Conservation (phyloP, 306 rosid species). For the Prunus davidiana region DNA sequence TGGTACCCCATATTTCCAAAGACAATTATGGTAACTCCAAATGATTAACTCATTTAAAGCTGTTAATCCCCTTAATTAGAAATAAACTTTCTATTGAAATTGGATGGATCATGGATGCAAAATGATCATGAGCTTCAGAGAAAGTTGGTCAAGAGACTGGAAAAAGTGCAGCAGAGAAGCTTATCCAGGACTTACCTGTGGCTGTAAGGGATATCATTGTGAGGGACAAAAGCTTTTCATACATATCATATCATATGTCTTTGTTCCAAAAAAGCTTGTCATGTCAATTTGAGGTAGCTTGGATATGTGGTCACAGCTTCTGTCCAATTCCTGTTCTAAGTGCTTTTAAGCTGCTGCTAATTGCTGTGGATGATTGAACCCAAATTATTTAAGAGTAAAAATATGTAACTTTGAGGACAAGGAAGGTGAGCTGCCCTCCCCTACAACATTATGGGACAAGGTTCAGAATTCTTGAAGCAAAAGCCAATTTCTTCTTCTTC, state of each 20-base stretch:
- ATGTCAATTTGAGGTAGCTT: not conserved
- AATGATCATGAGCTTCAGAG: not conserved
- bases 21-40: not conserved
- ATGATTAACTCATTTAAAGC: not conserved
- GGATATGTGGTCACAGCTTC: not conserved
- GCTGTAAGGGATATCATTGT: not conserved
- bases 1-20: too few species aligned
- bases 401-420: conserved; percentile 2
- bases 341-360: too few species aligned
- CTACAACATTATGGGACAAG: not conserved
- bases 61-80: not conserved
- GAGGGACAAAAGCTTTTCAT: not conserved
- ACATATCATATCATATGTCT: not conserved
- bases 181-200: not conserved
- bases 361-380: not conserved
- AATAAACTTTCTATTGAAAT: not conserved
- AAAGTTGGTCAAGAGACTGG: not conserved
- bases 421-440: not conserved
- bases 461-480: conserved; percentile 12
- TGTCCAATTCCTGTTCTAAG: not conserved
- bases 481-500: not conserved
- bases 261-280: not conserved
- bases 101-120: not conserved
- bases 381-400: not conserved
- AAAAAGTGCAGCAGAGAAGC: not conserved